Evolutionary conservation across 495 filamentous ascomycete species (phyloP), one percentile per base, ranked within the genome.

Genomic region (Neurospora sp.): DNA sequence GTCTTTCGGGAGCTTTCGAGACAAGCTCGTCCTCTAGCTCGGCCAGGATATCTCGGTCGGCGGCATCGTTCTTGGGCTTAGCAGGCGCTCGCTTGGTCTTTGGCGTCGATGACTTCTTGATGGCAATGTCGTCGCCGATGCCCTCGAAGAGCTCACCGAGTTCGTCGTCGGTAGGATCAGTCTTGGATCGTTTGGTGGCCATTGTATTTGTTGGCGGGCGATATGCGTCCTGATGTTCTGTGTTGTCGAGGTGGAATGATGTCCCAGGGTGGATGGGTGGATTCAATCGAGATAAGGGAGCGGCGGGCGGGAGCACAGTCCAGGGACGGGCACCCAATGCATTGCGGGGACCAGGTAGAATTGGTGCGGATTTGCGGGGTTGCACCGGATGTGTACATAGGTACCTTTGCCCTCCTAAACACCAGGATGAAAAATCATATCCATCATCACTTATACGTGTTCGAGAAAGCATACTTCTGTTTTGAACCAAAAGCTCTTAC

Each of bases 141-240:
- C 87, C 88, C 73, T 92, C 92, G 79, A 98, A 92, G 78, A 94
- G 89, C 80, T 93, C 92, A 46, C 92, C 86, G 59, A 97, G 86
- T 80, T 96, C 93, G 76, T 96, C 93, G 77, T 90, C 91, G 72
- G 90, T 91, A 31, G 87, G 86, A 72, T 90, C 88, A 5, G 81
- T 79, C 77, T 85, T 85, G 20, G 84, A 70, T 42, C 78, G 79
- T 59, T 83, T 85, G 72, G 79, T 78, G 42, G 84, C 76, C 84
- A 86, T 86, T 40, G 37, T 78, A 78, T 37, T 48, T 73, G 46
- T 39, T 40, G 69, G 71, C 70, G 48, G 48, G 46, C 46, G 20
- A 54, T 54, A 20, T 54, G n/a, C 46, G 46, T 54, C 46, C 46
- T 23, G 14, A 31, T 31, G 54, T 62, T 31, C 23, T 31, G 54